Evolutionary conservation across 345 rosid genomes (phyloP), one percentile per base, ranked within the genome.

Genomic region (Acer campestre): DNA sequence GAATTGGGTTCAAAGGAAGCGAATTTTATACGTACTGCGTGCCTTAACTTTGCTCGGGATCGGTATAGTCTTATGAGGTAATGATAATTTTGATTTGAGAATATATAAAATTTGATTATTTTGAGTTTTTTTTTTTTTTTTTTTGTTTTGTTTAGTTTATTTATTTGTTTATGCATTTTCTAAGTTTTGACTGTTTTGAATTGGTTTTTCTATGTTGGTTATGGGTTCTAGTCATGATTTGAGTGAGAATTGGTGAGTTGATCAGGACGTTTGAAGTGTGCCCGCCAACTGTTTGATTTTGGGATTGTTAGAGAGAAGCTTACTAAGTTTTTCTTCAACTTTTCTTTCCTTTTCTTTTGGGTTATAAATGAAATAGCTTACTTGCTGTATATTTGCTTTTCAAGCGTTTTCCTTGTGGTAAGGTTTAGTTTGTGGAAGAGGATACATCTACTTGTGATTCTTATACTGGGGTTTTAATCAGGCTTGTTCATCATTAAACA

Each of bases 11-110:
- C 66, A 10, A 92, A 88, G 71, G 97, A 84, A 31, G 80, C 86
- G 7, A 92, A 93, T 79, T 76, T 67, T 61, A 86, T 92, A 61
- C 87, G 98, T 70, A 95, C 94, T 5, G 96, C 98, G 0, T 92
- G 92, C 80, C 98, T 93, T 79, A 88, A 86, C 82, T 95, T 93
- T 62, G 89, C 91, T 3, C 89, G 99, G 61, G 94, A 93, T 77
- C 86, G 87, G 29, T 76, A 55, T 64, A 86, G 84, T 67, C 87
- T 93, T 74, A 76, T 95, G 38, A 90, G 98, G 98, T 95, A 83
- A 76, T 6, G 29, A 38, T 31, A 70, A 35, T 11, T 10, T 56
- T 59, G 49, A 7, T 80, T 78, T 62, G 3, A 22, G 3, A 22
- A 27, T 25, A 56, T 71, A 18, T 65, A 38, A 25, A 49, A 46